Base-by-base conservation (phyloP, 768 basidiomycete genomes). In the Pleurotus platypus region DNA sequence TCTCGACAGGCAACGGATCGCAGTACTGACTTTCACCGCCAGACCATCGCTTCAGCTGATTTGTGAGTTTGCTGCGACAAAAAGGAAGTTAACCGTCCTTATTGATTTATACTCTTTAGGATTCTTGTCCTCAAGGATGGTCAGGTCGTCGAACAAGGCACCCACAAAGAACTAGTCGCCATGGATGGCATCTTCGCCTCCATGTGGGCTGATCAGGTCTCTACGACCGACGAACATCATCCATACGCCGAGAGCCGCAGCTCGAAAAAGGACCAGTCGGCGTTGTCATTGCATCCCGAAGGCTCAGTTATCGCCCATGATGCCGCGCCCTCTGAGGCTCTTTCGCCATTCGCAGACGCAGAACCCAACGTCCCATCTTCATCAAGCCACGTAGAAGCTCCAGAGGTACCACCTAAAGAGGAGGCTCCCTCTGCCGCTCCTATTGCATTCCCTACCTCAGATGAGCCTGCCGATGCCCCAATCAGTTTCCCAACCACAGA, bases 101-200 rank as follows among this genome's bases (percentile, higher is more conserved):
- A 51, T 49, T 65, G 27, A 65, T 16, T 35, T 50, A 13, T 11
- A 24, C 15, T 57, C 58, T 60, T 35, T 61, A 92, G 91, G 56
- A 97, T 98, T 64, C 73, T 96, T 50, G 94, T 97, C 22, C 83
- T 98, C 58, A 90, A 90, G 63, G 89, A 97, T 65, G 95, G 96
- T 3, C 83, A 86, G 65, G 87, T 98, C 46, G 77, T 89, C 39
- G 96, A 98, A 70, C 82, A 82, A 58, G 93, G 93, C 7, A 82
- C 72, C 42, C 92, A 93, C 69, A 83, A 81, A 57, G 91, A 94
- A 59, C 77, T 97, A 30, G 71, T 94, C 46, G 83, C 84, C 27
- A 71, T 73, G 46, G 81, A 88, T 61, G 90, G 90, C 50, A 65
- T 84, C 39, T 94, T 94, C 63, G 88, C 90, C 11, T 77, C 82